Evolutionary conservation across 805 yeast genomes (phyloP).

Genomic region (Candida corydali): DNA sequence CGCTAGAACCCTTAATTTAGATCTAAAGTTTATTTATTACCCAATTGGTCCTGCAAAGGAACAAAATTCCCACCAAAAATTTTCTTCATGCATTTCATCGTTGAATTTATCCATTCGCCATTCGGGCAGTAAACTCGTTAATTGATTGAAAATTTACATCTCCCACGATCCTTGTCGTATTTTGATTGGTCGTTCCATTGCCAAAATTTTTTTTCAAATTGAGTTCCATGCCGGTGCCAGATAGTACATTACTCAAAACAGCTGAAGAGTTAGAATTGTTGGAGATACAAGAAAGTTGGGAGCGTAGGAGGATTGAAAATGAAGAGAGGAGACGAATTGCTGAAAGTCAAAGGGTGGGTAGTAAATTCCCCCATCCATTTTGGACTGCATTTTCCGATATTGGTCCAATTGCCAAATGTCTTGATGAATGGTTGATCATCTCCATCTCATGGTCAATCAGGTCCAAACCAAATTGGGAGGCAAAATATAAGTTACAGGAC

Average conservation of each 20-base stretch:
- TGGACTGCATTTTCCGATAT: constrained; percentile 10
- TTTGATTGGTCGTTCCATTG: neutral
- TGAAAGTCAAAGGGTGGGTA: constrained; percentile 6
- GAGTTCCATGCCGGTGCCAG: constrained; percentile 5
- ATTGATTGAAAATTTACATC: neutral
- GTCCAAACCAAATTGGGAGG: constrained; percentile 17
- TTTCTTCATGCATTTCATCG: too few relatives aligned
- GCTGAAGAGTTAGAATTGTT: neutral
- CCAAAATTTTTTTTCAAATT: neutral
- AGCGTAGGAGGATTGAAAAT: constrained; percentile 1
- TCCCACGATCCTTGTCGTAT: neutral
- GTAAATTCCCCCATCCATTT: constrained; percentile 17
- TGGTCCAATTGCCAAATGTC: constrained; percentile 13
- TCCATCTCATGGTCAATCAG: constrained; percentile 15
- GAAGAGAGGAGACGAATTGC: constrained; percentile 4
- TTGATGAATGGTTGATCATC: constrained; percentile 16
- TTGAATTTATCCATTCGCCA: neutral
- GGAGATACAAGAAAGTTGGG: constrained; percentile 1
- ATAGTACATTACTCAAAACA: constrained; percentile 2
- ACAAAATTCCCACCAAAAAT: too few relatives aligned
- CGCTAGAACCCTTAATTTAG: neutral
- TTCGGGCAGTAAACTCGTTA: too few relatives aligned
- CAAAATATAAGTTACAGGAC: constrained; percentile 12
- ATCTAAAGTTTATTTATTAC: neutral
- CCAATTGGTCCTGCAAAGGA: constrained; percentile 1